Evolutionary conservation across 805 yeast species (phyloP).

Genomic region (Wickerhamia fluorescens): DNA sequence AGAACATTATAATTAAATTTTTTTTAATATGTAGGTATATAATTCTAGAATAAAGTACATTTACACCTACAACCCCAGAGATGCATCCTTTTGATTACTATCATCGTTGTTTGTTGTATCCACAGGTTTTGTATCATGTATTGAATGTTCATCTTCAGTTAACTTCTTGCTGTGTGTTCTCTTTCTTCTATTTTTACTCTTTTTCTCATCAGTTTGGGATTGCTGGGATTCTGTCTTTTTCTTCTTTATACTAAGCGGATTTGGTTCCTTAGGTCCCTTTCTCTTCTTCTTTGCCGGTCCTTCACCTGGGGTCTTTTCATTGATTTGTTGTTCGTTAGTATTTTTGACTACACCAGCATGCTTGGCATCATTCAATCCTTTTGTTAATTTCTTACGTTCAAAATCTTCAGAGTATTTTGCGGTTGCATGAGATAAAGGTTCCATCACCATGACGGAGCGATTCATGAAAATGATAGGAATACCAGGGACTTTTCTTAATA

Average conservation of each 20-base stretch:
- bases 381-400: slow-evolving; percentile 64
- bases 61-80: too few species aligned
- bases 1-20: too few species aligned
- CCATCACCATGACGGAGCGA: slow-evolving; percentile 93
- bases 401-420: slow-evolving; percentile 26
- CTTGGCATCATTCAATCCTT: slow-evolving; percentile 68
- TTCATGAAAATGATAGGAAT: slow-evolving; percentile 84
- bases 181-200: slow-evolving; percentile 7
- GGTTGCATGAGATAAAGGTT: slow-evolving; percentile 78
- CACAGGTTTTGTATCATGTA: too few species aligned
- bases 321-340: slow-evolving; percentile 10
- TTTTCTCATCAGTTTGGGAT: slow-evolving; percentile 5
- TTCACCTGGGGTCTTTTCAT: slow-evolving; percentile 10
- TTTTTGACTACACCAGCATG: slow-evolving; percentile 36
- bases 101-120: too few species aligned
- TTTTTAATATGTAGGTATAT: too few species aligned
- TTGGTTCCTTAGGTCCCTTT: slow-evolving; percentile 75
- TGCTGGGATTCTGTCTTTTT: slow-evolving; percentile 38
- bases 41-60: too few species aligned
- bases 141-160: too few species aligned
- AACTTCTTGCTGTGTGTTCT: slow-evolving; percentile 2
- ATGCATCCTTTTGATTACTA: too few species aligned
- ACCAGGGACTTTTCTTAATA: slow-evolving; percentile 75
- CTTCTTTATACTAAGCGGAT: slow-evolving; percentile 85
- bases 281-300: slow-evolving; percentile 36